Percentiles rank a stretch among this genome's conserved stretches.
Evolutionary conservation across 2,329 filamentous ascomycete species (phyloP).

Genomic region (Apiospora hydei): DNA sequence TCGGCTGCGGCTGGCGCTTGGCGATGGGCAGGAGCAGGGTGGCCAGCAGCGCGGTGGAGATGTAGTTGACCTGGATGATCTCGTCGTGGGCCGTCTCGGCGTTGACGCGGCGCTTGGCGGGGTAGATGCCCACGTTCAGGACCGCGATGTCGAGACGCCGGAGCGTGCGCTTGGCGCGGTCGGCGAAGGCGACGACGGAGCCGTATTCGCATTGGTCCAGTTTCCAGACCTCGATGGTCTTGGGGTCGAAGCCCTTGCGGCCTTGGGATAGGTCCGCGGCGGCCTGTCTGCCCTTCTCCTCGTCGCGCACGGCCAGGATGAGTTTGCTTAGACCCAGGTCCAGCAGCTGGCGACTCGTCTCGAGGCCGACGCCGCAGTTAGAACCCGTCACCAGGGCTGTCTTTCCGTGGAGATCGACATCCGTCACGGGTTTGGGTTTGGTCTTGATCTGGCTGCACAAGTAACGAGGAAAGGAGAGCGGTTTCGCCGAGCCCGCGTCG

Average conservation of each 20-base stretch:
- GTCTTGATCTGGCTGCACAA: neutral
- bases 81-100: slow-evolving; percentile 46
- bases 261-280: slow-evolving; percentile 32
- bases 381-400: slow-evolving; percentile 49
- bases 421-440: neutral
- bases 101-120: slow-evolving; percentile 31
- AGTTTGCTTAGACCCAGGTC: slow-evolving; percentile 41
- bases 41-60: slow-evolving; percentile 56
- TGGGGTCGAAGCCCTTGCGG: slow-evolving; percentile 29
- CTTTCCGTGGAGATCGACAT: slow-evolving; percentile 33
- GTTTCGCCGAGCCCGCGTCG: neutral
- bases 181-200: slow-evolving; percentile 47
- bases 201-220: slow-evolving; percentile 47
- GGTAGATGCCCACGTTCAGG: slow-evolving; percentile 40
- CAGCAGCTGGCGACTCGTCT: slow-evolving; percentile 45
- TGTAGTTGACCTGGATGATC: slow-evolving; percentile 57
- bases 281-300: slow-evolving; percentile 34
- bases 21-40: slow-evolving; percentile 53
- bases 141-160: slow-evolving; percentile 48
- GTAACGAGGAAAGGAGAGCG: neutral
- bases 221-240: slow-evolving; percentile 46
- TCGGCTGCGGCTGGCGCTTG: neutral
- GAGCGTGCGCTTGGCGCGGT: slow-evolving; percentile 38
- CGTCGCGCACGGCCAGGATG: slow-evolving; percentile 46
- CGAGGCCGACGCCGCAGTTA: slow-evolving; percentile 48